A percentile compares a stretch with the other conserved stretches of the same genome.
phyloP scores from a whole-genome alignment of 2,329 filamentous ascomycete species.

The Pseudonectria foliicola region DNA sequence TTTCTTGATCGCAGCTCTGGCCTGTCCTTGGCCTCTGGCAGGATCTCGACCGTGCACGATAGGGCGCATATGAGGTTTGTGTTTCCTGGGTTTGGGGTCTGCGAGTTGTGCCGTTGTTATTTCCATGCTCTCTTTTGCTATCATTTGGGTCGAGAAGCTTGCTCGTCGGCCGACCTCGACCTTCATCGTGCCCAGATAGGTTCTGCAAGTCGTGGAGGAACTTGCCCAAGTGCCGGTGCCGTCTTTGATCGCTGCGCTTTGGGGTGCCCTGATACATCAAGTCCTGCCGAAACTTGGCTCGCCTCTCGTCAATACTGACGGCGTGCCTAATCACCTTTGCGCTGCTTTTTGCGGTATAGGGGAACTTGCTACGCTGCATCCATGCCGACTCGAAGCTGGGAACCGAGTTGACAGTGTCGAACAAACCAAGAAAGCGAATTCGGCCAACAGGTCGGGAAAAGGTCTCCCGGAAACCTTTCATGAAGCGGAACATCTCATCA shows the following conservation, averaged over 20 bases:
- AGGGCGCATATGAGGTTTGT: slow-evolving; percentile 28
- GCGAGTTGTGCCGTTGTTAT: slow-evolving; percentile 1
- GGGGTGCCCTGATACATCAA: slow-evolving; percentile 49
- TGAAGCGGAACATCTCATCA: slow-evolving; percentile 62
- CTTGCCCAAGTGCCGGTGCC: slow-evolving; percentile 18
- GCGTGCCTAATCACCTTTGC: slow-evolving; percentile 60
- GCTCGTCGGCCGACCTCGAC: slow-evolving; percentile 10
- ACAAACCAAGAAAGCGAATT: slow-evolving; percentile 71
- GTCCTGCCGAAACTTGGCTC: slow-evolving; percentile 66
- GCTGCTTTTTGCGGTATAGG: slow-evolving; percentile 54
- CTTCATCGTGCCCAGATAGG: background rate
- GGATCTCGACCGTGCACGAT: slow-evolving; percentile 34
- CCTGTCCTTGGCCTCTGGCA: slow-evolving; percentile 20
- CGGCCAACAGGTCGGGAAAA: slow-evolving; percentile 69
- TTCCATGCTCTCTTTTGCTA: slow-evolving; percentile 5
- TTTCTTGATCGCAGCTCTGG: slow-evolving; percentile 16
- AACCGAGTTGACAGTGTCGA: slow-evolving; percentile 77
- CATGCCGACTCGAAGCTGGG: slow-evolving; percentile 67
- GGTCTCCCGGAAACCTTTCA: slow-evolving; percentile 74
- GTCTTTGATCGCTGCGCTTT: slow-evolving; percentile 7
- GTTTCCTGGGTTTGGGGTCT: slow-evolving; percentile 8
- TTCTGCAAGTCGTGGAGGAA: slow-evolving; percentile 16
- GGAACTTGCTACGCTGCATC: slow-evolving; percentile 75
- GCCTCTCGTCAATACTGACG: slow-evolving; percentile 63
- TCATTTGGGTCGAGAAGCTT: slow-evolving; percentile 10